Evolutionary conservation across 2,329 filamentous ascomycete genomes (phyloP), one percentile per base, ranked within the genome.

Genomic region (Rutstroemia sp.): DNA sequence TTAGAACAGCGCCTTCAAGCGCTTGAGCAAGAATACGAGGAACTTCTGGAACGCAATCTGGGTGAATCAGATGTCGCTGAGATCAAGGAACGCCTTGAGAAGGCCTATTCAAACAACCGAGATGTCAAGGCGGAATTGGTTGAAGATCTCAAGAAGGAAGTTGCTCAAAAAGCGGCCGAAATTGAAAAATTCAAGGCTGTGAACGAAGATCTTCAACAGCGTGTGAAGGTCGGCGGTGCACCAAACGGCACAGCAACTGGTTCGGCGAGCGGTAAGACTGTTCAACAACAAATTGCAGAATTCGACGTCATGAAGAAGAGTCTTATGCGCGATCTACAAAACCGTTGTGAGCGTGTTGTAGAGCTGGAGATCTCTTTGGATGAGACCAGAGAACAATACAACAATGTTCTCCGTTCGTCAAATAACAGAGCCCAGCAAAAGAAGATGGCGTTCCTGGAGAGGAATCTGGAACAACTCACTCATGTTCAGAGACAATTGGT

Each of bases 261-360:
- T 52, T 73, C 86, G 69, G 76, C 83, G 56, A 90, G 89, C 67
- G 88, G 88, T 79, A 96, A 96, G 80, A 95, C 90, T 12, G 83
- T 97, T 46, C 91, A 95, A 71, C 92, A 99, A 75, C 94, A 97
- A 75, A 95, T 99, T 72, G 90, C 92, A 58, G 94, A 99, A 71
- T 99, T 99, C 66, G 94, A 99, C 73, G 88, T 90, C 58, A 99
- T 99, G 92, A 99, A 99, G 85, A 99, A 99, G 83, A 95, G 89
- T 63, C 79, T 99, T 65, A 99, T 99, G 94, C 89, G 94, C 57
- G 94, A 99, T 73, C 78, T 99, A 63, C 94, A 99, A 74, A 97
- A 99, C 77, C 87, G 94, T 60, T 99, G 94, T 73, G 94, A 99
- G 77, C 87, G 94, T 63, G 92, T 99, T 37, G 94, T 99, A 18